Evolutionary conservation across 2,329 filamentous ascomycete species (phyloP).

Genomic region (Fusarium ambrosium): DNA sequence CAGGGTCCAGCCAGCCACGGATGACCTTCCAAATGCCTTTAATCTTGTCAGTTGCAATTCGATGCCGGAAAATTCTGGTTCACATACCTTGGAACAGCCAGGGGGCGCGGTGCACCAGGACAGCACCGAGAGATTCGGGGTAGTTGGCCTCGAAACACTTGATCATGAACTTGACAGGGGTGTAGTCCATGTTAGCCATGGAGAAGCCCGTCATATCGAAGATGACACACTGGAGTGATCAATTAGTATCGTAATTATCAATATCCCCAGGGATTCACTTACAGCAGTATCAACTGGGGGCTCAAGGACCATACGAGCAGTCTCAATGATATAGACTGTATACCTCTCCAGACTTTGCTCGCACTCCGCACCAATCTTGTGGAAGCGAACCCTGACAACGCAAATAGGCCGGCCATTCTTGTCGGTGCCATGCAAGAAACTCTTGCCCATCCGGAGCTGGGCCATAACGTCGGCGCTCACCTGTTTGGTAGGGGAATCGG

Average conservation of each 20-base stretch:
- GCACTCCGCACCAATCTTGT: conserved; percentile 84
- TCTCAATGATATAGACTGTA: conserved; percentile 96
- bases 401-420: conserved; percentile 89
- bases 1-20: conserved; percentile 94
- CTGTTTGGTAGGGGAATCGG: conserved; percentile 74
- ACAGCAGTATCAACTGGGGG: conserved; percentile 92
- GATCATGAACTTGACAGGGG: conserved; percentile 98
- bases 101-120: conserved; percentile 94
- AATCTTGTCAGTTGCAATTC: conserved; percentile 16
- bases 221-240: conserved; percentile 77
- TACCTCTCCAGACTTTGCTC: conserved; percentile 87
- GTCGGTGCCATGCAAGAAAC: conserved; percentile 89
- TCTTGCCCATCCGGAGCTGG: conserved; percentile 92
- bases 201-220: conserved; percentile 98
- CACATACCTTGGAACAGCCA: conserved; percentile 92
- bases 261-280: conserved; percentile 56
- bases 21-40: conserved; percentile 96
- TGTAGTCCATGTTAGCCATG: conserved; percentile 98
- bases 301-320: conserved; percentile 84
- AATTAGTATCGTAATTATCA: conserved; percentile 31
- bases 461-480: conserved; percentile 81
- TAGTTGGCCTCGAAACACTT: conserved; percentile 99
- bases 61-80: conserved; percentile 31
- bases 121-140: conserved; percentile 89
- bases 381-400: conserved; percentile 84